These are phyloP conservation scores for Aspergillus sclerotioniger DNA, from an alignment of 495 filamentous ascomycete genomes.

Conservation along the genomic window DNA sequence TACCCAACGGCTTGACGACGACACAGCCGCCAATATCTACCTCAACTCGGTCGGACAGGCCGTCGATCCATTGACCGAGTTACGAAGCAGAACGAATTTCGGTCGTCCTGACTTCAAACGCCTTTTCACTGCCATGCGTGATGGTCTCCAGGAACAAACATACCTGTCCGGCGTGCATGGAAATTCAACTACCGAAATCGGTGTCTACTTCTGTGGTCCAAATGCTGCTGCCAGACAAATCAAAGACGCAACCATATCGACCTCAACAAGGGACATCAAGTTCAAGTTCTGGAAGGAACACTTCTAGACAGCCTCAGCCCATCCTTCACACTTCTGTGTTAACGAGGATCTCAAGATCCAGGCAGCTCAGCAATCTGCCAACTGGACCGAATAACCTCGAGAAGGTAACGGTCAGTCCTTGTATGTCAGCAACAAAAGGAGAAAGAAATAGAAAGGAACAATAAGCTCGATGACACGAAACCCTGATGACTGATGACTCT, in stretches of 20 bases:
- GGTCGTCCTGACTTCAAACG: slow-evolving; percentile 86
- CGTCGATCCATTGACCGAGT: slow-evolving; percentile 87
- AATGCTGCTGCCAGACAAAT: slow-evolving; percentile 81
- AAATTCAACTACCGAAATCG: slow-evolving; percentile 74
- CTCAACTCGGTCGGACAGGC: slow-evolving; percentile 87
- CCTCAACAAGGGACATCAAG: slow-evolving; percentile 71
- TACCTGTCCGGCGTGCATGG: slow-evolving; percentile 79
- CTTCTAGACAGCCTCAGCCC: too few species aligned
- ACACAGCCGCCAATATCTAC: slow-evolving; percentile 94
- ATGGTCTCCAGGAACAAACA: slow-evolving; percentile 78
- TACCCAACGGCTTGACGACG: slow-evolving; percentile 85
- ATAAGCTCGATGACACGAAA: slow-evolving; percentile 1
- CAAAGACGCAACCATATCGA: slow-evolving; percentile 68
- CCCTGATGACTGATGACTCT: slow-evolving; percentile 17
- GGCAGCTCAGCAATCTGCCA: too few species aligned
- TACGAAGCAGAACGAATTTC: slow-evolving; percentile 89
- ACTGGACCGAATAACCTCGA: too few species aligned
- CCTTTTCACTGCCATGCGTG: slow-evolving; percentile 80
- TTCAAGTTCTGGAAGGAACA: slow-evolving; percentile 99
- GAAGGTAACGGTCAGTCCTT: too few species aligned
- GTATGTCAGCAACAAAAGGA: background rate
- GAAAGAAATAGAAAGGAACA: background rate
- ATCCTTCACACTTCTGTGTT: too few species aligned
- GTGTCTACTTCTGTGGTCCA: slow-evolving; percentile 97
- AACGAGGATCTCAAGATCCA: too few species aligned